Conservation (phyloP, 2,329 filamentous ascomycete genomes). For the Fusarium sp. region DNA sequence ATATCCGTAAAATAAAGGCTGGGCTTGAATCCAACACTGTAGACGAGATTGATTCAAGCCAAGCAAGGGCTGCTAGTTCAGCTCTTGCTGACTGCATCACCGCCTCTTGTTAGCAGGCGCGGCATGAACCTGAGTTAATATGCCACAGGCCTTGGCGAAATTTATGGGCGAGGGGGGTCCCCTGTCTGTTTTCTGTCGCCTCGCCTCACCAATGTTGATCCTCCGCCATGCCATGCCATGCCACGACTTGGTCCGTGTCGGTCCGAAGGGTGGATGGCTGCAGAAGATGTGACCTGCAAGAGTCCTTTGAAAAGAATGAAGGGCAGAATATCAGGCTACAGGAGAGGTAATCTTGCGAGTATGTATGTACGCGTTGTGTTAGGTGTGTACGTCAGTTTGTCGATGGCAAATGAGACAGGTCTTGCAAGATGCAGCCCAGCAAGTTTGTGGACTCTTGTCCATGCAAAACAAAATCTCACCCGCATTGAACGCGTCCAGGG, state of each 20-base stretch:
- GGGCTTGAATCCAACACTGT: background rate
- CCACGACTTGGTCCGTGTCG: background rate
- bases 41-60: background rate
- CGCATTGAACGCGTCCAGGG: constrained; percentile 18
- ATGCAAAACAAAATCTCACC: constrained; percentile 22
- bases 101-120: background rate
- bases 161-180: constrained; percentile 7
- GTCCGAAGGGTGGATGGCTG: background rate
- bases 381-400: background rate
- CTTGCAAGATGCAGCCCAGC: constrained; percentile 2
- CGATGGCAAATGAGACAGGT: constrained; percentile 5
- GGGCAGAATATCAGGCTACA: background rate
- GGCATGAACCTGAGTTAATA: constrained; percentile 28
- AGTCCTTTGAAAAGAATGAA: background rate
- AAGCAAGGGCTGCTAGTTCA: constrained; percentile 11
- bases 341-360: background rate
- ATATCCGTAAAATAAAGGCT: background rate
- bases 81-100: constrained; percentile 35
- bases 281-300: constrained; percentile 8
- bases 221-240: background rate
- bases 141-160: constrained; percentile 25
- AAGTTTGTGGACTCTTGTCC: background rate
- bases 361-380: background rate
- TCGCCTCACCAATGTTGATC: constrained; percentile 14
- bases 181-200: constrained; percentile 1